Percentiles rank a stretch among this genome's conserved stretches.
phyloP scores from a whole-genome alignment of 2,329 filamentous ascomycete genomes.

The Alternaria ethzedia region DNA sequence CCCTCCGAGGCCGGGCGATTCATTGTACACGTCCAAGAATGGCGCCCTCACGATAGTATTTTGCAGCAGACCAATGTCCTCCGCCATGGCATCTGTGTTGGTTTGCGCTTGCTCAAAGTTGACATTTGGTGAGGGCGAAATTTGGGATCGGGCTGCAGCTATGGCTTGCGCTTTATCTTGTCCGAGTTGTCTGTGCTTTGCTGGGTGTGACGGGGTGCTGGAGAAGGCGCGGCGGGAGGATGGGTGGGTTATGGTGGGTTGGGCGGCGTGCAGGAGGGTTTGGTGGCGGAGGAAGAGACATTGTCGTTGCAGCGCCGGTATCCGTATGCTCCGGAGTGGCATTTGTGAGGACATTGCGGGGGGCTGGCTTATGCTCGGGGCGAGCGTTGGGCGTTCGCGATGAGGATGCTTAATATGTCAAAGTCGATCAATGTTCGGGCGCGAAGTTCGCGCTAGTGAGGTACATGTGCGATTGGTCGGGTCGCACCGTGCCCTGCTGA shows the following conservation, averaged over 20 bases:
- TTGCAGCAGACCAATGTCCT: constrained; percentile 34
- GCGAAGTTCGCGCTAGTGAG: constrained; percentile 15
- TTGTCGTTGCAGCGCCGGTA: constrained; percentile 32
- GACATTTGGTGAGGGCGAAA: constrained; percentile 18
- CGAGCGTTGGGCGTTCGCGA: constrained; percentile 8
- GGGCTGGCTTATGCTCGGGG: constrained; percentile 1
- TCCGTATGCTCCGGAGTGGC: constrained; percentile 30
- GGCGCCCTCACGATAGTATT: constrained; percentile 27
- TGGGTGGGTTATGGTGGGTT: constrained; percentile 7
- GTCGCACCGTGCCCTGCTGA: background rate
- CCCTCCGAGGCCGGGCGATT: background rate
- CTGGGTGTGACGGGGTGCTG: constrained; percentile 23
- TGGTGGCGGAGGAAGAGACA: constrained; percentile 31
- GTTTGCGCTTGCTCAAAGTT: constrained; percentile 5
- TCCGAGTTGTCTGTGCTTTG: constrained; percentile 7
- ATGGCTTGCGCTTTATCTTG: constrained; percentile 14
- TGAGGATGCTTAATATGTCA: constrained; percentile 7
- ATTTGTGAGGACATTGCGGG: constrained; percentile 24
- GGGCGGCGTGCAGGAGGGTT: constrained; percentile 3
- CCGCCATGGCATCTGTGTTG: constrained; percentile 14
- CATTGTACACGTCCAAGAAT: constrained; percentile 15
- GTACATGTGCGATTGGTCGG: constrained; percentile 4
- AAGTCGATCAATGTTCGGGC: constrained; percentile 19
- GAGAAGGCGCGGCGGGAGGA: constrained; percentile 28
- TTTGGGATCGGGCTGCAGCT: constrained; percentile 8